Evolutionary conservation across 495 filamentous ascomycete genomes (phyloP), one percentile per base, ranked within the genome.

Genomic region (Neurospora sp.): DNA sequence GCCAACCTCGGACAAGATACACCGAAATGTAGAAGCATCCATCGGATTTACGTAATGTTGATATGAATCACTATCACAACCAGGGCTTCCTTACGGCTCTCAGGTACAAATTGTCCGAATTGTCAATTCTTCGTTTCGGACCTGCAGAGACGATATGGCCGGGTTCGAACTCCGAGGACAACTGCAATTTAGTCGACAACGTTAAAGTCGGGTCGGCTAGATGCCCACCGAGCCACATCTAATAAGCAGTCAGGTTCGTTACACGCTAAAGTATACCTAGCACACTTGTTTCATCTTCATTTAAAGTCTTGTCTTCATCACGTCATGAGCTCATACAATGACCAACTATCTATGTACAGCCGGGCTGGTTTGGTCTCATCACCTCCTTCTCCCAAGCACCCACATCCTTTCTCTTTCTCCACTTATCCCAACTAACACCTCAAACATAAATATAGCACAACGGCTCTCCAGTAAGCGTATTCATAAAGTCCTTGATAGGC

Each of bases 371-470:
- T 54, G 4, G 23, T 12, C 20, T 54, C 20, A 54, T 23, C 46
- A 23, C 10, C 46, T 54, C 46, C 4, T 54, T 23, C n/a, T 23
- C n/a, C n/a, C 7, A 23, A 54, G 6, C 46, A 54, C 42, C 16
- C 42, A 46, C 16, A 46, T n/a, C 6, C 10, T 54, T 27, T 54
- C 20, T 54, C 20, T 54, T 23, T 11, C 46, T 41, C 20, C 20
- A 4, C 9, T 54, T 12, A 23, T 54, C 4, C 9, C 9, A 10
- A 12, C 46, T 23, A 12, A 54, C 46, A 54, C 46, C 46, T 54
- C 18, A 23, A n/a, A 48, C 23, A 48, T 79, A 79, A n/a, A 79
- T 74, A 71, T 79, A 79, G 46, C 77, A 79, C 41, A 77, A 42
- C 16, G 77, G 77, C 16, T 74, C 72, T 3, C 76, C 76, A 6